Conservation (phyloP, 2,329 filamentous ascomycete species). For the Cryphonectria carpinicola region DNA sequence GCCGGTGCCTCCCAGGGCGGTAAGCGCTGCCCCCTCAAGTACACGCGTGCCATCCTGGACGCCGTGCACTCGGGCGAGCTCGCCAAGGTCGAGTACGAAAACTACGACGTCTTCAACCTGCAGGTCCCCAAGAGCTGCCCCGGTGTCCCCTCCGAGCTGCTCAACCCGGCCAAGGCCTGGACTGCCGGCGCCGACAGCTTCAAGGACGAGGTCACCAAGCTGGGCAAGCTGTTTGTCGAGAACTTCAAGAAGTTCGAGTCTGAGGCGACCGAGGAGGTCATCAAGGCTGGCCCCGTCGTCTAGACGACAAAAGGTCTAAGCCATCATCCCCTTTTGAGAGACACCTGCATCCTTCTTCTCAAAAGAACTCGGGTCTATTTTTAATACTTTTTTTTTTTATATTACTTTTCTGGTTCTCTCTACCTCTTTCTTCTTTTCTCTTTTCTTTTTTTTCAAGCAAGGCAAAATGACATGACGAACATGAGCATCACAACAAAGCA, state of each 20-base stretch:
- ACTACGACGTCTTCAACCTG: constrained; percentile 95
- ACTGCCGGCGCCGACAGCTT: constrained; percentile 81
- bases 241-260: constrained; percentile 97
- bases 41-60: constrained; percentile 97
- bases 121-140: constrained; percentile 91
- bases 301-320: constrained; percentile 28
- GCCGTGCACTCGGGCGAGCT: constrained; percentile 97
- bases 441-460: background rate
- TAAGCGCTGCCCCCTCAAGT: constrained; percentile 97
- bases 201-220: constrained; percentile 85
- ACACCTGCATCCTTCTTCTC: background rate
- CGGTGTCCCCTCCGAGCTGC: constrained; percentile 84
- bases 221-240: constrained; percentile 86
- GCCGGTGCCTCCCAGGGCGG: constrained; percentile 88
- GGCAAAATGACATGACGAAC: constrained; percentile 13
- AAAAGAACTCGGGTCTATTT: background rate
- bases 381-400: constrained; percentile 4
- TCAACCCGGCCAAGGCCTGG: constrained; percentile 95
- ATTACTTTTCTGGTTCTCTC: too few species aligned
- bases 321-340: background rate
- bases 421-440: background rate
- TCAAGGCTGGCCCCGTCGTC: constrained; percentile 63
- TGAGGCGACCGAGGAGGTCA: constrained; percentile 79
- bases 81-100: constrained; percentile 90
- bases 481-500: constrained; percentile 18